Evolutionary conservation across 768 basidiomycete genomes (phyloP).

Genomic region (Mrakia gelida): DNA sequence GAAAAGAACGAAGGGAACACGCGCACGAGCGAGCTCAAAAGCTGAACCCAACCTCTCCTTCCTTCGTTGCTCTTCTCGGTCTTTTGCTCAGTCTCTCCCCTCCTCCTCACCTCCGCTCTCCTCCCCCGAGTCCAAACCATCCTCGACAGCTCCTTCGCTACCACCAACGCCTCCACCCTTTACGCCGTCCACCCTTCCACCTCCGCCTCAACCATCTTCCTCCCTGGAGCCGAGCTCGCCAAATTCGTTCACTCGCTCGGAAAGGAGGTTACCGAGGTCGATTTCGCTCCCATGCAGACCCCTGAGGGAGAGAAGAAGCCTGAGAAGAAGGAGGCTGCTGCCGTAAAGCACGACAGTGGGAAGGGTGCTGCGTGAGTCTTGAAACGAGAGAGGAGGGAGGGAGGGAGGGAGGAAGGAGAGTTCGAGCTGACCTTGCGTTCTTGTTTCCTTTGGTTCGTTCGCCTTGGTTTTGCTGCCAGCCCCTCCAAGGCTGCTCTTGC

Average conservation of each 20-base stretch:
- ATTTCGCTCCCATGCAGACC: slow-evolving; percentile 60
- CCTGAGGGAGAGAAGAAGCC: slow-evolving; percentile 32
- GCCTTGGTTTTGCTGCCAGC: slow-evolving; percentile 27
- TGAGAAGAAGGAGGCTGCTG: slow-evolving; percentile 18
- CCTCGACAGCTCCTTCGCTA: slow-evolving; percentile 71
- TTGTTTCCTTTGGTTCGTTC: not conserved
- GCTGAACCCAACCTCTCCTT: not conserved
- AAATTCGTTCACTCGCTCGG: slow-evolving; percentile 69
- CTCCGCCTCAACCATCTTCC: slow-evolving; percentile 66
- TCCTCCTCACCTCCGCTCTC: slow-evolving; percentile 64
- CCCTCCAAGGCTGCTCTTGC: slow-evolving; percentile 33
- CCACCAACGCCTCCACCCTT: slow-evolving; percentile 50
- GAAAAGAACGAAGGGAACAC: too few species aligned
- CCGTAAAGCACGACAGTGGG: not conserved
- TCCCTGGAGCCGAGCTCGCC: slow-evolving; percentile 70
- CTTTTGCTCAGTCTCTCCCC: slow-evolving; percentile 62
- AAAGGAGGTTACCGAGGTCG: slow-evolving; percentile 62
- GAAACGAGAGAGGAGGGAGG: not conserved
- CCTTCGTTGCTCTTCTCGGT: not conserved
- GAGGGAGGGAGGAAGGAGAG: not conserved
- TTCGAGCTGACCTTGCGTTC: not conserved
- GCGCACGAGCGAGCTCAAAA: not conserved
- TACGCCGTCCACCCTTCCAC: slow-evolving; percentile 72
- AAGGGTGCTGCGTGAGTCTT: not conserved
- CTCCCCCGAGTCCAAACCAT: slow-evolving; percentile 63